Conservation (phyloP, 169 alveolate species). For the Plasmodium fragile region DNA sequence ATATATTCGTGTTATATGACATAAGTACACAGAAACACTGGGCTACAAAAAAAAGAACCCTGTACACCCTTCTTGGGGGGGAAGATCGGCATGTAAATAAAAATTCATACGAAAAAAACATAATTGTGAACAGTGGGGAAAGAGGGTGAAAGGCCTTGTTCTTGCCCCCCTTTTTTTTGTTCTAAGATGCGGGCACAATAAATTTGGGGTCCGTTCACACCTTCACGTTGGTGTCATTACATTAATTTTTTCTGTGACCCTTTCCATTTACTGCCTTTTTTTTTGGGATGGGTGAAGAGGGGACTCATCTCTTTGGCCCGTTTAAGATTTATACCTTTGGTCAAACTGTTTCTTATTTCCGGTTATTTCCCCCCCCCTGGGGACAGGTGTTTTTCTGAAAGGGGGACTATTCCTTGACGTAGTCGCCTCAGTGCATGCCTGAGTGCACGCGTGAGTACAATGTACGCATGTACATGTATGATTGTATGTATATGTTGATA, state of each 20-base stretch:
- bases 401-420: neutral
- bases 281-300: neutral
- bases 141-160: neutral
- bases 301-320: neutral
- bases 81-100: neutral
- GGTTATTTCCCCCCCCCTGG: neutral
- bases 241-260: neutral
- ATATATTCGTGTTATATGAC: neutral
- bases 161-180: neutral
- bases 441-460: neutral
- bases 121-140: neutral
- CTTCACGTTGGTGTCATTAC: neutral
- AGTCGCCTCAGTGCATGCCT: neutral
- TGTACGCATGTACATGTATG: neutral
- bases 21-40: neutral
- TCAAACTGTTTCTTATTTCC: neutral
- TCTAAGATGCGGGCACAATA: neutral
- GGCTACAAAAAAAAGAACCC: neutral
- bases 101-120: neutral
- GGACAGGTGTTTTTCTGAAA: neutral
- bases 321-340: neutral
- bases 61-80: neutral
- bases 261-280: neutral
- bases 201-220: neutral
- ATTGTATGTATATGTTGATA: neutral